Evolutionary conservation across 139 green algal genomes (phyloP).

Genomic region (Chlamydomonas eustigma): DNA sequence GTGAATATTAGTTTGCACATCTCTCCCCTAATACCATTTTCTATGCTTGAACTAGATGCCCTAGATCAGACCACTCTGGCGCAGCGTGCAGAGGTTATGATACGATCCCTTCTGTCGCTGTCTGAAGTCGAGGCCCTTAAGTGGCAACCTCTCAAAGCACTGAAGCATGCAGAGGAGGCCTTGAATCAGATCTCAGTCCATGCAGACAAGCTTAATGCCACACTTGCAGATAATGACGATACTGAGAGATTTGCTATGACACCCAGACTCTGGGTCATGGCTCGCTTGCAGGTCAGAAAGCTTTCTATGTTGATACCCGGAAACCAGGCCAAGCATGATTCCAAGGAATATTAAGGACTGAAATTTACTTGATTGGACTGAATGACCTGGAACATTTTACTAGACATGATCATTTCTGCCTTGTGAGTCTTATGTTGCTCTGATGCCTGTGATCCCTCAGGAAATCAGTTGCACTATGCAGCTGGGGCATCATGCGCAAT

Average conservation of each 20-base stretch:
- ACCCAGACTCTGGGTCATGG: conserved; percentile 27
- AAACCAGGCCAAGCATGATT: too few relatives aligned
- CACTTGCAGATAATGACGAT: conserved; percentile 38
- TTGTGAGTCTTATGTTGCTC: too few relatives aligned
- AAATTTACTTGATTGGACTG: too few relatives aligned
- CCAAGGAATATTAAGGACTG: too few relatives aligned
- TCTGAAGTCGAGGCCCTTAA: conserved; percentile 29
- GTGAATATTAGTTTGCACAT: too few relatives aligned
- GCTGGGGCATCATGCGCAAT: conserved; percentile 18
- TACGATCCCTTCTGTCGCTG: conserved; percentile 21
- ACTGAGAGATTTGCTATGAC: conserved; percentile 25
- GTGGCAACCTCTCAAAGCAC: conserved; percentile 17
- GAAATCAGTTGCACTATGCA: background rate
- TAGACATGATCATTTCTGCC: too few relatives aligned
- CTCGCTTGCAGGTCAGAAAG: conserved; percentile 1
- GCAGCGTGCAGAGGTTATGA: conserved; percentile 25
- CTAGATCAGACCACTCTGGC: background rate
- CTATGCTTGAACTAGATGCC: too few relatives aligned
- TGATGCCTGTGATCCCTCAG: conserved; percentile 9
- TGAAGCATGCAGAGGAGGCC: conserved; percentile 23
- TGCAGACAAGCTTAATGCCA: conserved; percentile 12
- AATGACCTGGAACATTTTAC: too few relatives aligned
- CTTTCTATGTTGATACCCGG: background rate
- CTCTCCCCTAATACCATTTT: too few relatives aligned
- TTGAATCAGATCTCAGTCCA: background rate